Conservation (phyloP, 164 flowering plant species). For the Saururus chinensis region DNA sequence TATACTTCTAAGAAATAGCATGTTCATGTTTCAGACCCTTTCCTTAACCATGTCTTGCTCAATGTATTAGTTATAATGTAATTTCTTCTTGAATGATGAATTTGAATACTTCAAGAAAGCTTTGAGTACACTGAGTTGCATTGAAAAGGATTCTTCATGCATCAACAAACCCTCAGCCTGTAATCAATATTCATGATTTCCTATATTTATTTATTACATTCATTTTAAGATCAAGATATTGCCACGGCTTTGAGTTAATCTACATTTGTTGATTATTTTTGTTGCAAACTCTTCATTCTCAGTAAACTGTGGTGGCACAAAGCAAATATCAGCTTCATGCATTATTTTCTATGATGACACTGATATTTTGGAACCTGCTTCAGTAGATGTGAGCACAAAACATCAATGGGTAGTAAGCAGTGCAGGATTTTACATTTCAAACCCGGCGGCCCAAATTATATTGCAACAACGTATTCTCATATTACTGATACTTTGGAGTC, state of each 20-base stretch:
- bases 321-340: conserved; percentile 24
- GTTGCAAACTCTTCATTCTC: conserved; percentile 23
- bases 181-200: conserved; percentile 7
- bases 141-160: conserved; percentile 24
- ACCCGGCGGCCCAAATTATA: conserved; percentile 29
- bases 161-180: conserved; percentile 19
- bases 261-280: background rate
- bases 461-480: conserved; percentile 25
- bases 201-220: too few species aligned
- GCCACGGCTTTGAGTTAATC: too few species aligned
- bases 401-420: conserved; percentile 38
- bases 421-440: conserved; percentile 29
- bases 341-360: conserved; percentile 26
- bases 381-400: conserved; percentile 22
- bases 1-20: too few species aligned
- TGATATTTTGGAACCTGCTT: conserved; percentile 27
- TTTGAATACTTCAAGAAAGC: conserved; percentile 20
- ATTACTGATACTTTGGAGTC: conserved; percentile 33
- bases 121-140: conserved; percentile 23
- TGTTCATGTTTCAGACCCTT: too few species aligned
- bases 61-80: too few species aligned
- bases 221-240: too few species aligned
- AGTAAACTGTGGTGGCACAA: conserved; percentile 38
- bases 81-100: background rate
- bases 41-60: too few species aligned